Percentiles rank a stretch among this genome's conserved stretches.
Evolutionary conservation across 345 rosid genomes (phyloP).

Genomic region (Euphorbia lathyris): DNA sequence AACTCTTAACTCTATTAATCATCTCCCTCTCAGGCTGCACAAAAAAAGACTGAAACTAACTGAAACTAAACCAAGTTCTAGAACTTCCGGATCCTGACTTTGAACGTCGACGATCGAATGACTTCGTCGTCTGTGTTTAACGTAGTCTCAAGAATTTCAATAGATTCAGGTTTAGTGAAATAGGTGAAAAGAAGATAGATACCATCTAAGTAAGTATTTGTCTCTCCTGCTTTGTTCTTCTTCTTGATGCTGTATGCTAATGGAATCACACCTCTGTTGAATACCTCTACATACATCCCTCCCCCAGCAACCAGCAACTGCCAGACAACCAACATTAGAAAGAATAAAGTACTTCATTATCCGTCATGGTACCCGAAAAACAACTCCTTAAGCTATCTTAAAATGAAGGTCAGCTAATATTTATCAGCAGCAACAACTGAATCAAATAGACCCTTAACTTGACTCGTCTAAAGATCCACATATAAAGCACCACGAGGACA

Average conservation of each 20-base stretch:
- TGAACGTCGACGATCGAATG: conserved; percentile 70
- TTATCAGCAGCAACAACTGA: too few species aligned
- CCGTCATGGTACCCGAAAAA: neutral
- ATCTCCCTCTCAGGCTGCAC: conserved; percentile 18
- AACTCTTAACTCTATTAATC: conserved; percentile 15
- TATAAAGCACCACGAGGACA: neutral
- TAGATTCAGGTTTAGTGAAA: conserved; percentile 85
- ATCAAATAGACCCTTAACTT: too few species aligned
- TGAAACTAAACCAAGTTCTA: conserved; percentile 17
- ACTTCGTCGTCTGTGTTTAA: conserved; percentile 63
- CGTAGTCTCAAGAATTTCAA: conserved; percentile 44
- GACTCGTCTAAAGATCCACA: neutral
- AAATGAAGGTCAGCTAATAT: too few species aligned
- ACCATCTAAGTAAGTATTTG: conserved; percentile 80
- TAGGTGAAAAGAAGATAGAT: conserved; percentile 87
- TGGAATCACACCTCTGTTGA: conserved; percentile 94
- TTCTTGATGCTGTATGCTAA: conserved; percentile 80
- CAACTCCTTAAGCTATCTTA: too few species aligned
- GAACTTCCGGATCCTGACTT: conserved; percentile 65
- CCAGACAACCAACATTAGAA: conserved; percentile 12
- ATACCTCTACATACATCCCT: conserved; percentile 92
- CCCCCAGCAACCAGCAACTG: conserved; percentile 99
- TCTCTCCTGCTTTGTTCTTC: conserved; percentile 84
- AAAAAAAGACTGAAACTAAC: too few species aligned
- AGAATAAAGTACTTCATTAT: neutral